Evolutionary conservation across 768 basidiomycete genomes (phyloP), one percentile per base, ranked within the genome.

Genomic region (Termitomyces sp.): DNA sequence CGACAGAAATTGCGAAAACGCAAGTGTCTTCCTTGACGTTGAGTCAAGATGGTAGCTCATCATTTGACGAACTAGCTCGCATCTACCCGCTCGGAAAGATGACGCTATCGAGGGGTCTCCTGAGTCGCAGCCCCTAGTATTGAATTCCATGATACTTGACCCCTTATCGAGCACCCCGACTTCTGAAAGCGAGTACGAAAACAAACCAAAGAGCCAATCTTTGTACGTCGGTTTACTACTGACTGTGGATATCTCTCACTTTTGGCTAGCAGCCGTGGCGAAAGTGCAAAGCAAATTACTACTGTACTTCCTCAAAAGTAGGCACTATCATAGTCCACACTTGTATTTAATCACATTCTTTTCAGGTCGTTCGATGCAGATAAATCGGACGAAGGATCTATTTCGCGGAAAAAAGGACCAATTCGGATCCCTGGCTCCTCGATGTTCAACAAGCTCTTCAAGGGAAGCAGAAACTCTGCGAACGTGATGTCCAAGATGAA

Each of bases 371-470:
- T 24, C 13, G 54, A 55, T 45, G 26, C 18, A 48, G 54, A 55
- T 18, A 45, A 18, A 36, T 41, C 33, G 16, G 56, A 57, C 28
- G 30, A 51, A n/a, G 46, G 18, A 18, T 35, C 38, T 8, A 30
- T 36, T 18, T 51, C 56, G 22, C 28, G 43, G 36, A 52, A 53
- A 26, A 53, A 40, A 20, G 52, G 52, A 41, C 20, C 22, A 9
- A 40, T 38, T 36, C 24, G 50, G 33, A 45, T 40, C 18, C 47
- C 44, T 10, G 35, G 38, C 3, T 56, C 48, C 20, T 52, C 43
- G 16, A 20, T 44, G 24, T 53, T 53, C 33, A 45, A 28, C n/a
- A 47, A 53, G 32, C 44, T 58, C 41, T 58, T 58, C 35, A 58
- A 47, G 28, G 57, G 38, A 38, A 30, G 30, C 32, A 55, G 32